These are phyloP conservation scores for Lactarius pseudohatsudake DNA, from an alignment of 768 basidiomycete species.

Conservation along the genomic window DNA sequence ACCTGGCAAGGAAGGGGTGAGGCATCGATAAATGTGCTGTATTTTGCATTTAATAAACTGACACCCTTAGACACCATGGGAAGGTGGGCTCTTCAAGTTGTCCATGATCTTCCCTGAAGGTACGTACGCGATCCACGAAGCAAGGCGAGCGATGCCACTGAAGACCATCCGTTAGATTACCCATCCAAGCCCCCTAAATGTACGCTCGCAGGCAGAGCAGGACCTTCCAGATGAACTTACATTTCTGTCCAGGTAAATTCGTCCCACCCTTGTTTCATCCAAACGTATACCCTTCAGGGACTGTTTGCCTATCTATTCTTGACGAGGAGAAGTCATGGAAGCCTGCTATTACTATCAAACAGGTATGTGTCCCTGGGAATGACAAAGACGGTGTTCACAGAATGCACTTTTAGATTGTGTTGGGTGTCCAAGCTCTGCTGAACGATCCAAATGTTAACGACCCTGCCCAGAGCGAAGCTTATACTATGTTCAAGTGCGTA, in stretches of 20 bases:
- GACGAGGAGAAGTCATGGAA: slow-evolving; percentile 99
- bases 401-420: slow-evolving; percentile 62
- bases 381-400: slow-evolving; percentile 2
- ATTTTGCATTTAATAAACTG: slow-evolving; percentile 4
- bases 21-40: slow-evolving; percentile 33
- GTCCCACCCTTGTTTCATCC: slow-evolving; percentile 94
- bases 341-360: slow-evolving; percentile 98
- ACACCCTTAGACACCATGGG: slow-evolving; percentile 83
- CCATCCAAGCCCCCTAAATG: slow-evolving; percentile 96
- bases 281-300: slow-evolving; percentile 98
- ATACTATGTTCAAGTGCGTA: slow-evolving; percentile 96
- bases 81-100: slow-evolving; percentile 92
- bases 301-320: slow-evolving; percentile 94
- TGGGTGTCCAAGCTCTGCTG: slow-evolving; percentile 94
- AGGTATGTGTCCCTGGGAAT: slow-evolving; percentile 49
- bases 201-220: slow-evolving; percentile 39
- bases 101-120: slow-evolving; percentile 97
- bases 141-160: slow-evolving; percentile 5
- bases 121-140: slow-evolving; percentile 34
- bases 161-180: slow-evolving; percentile 57
- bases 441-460: slow-evolving; percentile 96
- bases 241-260: slow-evolving; percentile 77
- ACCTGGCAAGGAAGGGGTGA: slow-evolving; percentile 85
- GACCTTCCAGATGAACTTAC: slow-evolving; percentile 15
- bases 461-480: slow-evolving; percentile 97